Evolutionary conservation across 192 early-diverging fungal genomes (phyloP), one percentile per base, ranked within the genome.

Genomic region (Lunasporangiospora selenospora): DNA sequence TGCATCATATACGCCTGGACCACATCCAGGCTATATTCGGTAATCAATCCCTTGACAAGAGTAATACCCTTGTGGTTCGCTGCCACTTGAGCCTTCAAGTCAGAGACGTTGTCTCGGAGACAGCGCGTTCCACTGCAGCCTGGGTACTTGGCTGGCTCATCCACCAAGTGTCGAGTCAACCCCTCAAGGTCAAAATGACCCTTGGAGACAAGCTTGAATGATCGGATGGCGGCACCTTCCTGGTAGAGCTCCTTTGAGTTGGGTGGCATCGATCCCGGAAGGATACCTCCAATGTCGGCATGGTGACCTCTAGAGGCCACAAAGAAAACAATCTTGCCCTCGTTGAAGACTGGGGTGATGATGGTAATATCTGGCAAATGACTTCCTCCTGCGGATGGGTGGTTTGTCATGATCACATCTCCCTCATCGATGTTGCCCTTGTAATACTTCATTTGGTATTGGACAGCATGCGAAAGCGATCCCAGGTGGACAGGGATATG

Each of bases 1-100:
- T 90, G 89, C 41, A 77, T 65, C 97, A 99, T 99, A 55, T 99
- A 99, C 13, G 95, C 93, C 61, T 97, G 95, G 2, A 99, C 95
- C 0, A 91, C 88, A 21, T 88, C 80, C 38, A 95, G 70, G 0
- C 93, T 86, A 55, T 94, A 96, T 76, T 98, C 94, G 6, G 65
- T 58, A 60, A 97, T 95, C 56, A 99, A 76, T 3, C 80, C 76
- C 62, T 86, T 85, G 18, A 97, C 86, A 21, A 99, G 85, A 2
- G 67, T 63, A 43, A 99, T 97, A 8, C 97, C 97, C 42, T 91
- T 85, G 52, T 96, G 90, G 76, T 99, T 99, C 31, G 97, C 97
- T 11, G 97, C 97, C 44, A 97, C 89, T 58, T 99, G 97, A 8
- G 97, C 97, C 79, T 95, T 94, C 62, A 99, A 77, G 64, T 98